Percentiles rank a stretch among this genome's conserved stretches.
These are phyloP conservation scores for Verticillium tricorpus DNA, from an alignment of 2,329 filamentous ascomycete species.

Conservation along the genomic window DNA sequence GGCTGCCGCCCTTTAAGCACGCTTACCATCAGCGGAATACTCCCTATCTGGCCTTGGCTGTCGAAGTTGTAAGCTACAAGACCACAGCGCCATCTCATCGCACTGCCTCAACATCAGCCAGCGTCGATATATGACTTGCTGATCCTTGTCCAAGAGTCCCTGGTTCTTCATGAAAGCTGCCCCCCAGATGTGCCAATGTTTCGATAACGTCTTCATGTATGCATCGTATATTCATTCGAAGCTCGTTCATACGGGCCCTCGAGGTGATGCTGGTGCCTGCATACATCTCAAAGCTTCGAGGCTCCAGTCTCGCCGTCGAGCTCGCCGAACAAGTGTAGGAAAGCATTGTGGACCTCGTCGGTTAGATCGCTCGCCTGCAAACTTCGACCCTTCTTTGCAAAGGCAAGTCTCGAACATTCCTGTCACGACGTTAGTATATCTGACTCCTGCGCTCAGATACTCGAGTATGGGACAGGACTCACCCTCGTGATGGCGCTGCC, in stretches of 20 bases:
- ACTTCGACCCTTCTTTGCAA: conserved; percentile 77
- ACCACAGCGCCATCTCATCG: neutral
- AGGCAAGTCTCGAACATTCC: conserved; percentile 84
- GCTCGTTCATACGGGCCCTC: neutral
- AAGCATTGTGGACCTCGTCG: conserved; percentile 80
- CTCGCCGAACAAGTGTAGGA: conserved; percentile 75
- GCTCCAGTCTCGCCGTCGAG: conserved; percentile 38
- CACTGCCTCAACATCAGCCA: no score
- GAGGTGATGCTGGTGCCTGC: no score
- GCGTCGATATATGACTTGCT: neutral
- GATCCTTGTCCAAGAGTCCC: neutral
- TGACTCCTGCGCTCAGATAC: neutral
- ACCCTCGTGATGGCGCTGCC: conserved; percentile 83
- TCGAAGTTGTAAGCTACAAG: neutral
- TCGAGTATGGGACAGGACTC: conserved; percentile 22
- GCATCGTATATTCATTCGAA: neutral
- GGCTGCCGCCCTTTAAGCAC: no score
- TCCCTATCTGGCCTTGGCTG: no score
- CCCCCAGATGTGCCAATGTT: neutral
- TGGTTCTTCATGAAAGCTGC: neutral
- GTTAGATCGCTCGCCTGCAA: conserved; percentile 92
- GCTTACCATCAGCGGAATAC: no score
- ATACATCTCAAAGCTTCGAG: conserved; percentile 25
- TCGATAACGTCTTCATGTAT: neutral
- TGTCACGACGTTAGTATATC: conserved; percentile 17